Evolutionary conservation across 148 eudicot genomes (phyloP).

Genomic region (Rhododendron vialii): DNA sequence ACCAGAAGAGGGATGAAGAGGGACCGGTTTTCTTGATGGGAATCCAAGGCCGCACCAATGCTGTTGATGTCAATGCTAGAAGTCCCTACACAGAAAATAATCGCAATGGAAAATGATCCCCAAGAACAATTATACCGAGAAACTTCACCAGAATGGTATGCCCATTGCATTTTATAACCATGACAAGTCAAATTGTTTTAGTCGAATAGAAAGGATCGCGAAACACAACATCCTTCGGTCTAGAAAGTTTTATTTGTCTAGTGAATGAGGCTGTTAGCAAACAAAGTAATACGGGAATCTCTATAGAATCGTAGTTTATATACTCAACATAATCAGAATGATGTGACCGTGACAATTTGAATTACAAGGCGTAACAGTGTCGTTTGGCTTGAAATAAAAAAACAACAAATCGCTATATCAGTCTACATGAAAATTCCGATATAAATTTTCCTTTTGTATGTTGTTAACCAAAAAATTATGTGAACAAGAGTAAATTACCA

Average conservation of each 20-base stretch:
- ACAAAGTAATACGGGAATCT: neutral
- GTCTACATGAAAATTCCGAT: neutral
- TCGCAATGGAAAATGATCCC: neutral
- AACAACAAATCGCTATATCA: neutral
- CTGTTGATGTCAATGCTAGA: conserved; percentile 64
- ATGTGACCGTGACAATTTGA: neutral
- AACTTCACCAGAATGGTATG: neutral
- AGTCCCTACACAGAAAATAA: conserved; percentile 53
- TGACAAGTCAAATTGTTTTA: neutral
- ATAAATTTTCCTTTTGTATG: neutral
- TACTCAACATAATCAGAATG: neutral
- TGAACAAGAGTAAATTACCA: conserved; percentile 37
- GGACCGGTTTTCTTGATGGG: conserved; percentile 31
- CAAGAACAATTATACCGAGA: neutral
- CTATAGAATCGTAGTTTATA: neutral
- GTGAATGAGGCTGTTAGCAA: neutral
- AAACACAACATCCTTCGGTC: neutral
- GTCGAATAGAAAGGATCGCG: neutral
- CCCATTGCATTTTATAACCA: too few relatives aligned
- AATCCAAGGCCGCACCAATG: conserved; percentile 45
- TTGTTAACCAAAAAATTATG: neutral
- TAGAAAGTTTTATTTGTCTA: too few relatives aligned
- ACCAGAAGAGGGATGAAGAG: conserved; percentile 46
- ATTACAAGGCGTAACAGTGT: neutral
- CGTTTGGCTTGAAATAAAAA: neutral